These are phyloP conservation scores for Albophoma yamanashiensis DNA, from an alignment of 2,329 filamentous ascomycete species.

Conservation along the genomic window DNA sequence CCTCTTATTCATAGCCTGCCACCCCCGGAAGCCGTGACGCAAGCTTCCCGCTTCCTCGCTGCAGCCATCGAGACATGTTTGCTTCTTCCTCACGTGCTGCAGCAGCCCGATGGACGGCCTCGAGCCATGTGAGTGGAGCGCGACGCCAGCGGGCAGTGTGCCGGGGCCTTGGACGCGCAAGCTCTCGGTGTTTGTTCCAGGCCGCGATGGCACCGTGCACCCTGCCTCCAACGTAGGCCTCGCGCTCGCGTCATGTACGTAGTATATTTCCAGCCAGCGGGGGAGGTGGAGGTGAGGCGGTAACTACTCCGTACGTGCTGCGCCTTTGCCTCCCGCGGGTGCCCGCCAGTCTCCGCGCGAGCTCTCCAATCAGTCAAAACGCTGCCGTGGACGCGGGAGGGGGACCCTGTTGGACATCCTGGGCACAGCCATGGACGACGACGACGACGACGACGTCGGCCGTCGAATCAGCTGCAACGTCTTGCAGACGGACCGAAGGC, in stretches of 20 bases:
- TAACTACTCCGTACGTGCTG: neutral
- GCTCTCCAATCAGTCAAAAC: neutral
- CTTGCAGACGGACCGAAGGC: neutral
- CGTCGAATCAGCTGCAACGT: neutral
- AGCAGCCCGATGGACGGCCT: neutral
- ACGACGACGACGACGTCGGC: neutral
- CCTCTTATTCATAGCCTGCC: neutral
- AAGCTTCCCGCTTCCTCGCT: neutral
- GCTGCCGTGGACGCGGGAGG: neutral
- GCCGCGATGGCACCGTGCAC: neutral
- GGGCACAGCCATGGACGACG: neutral
- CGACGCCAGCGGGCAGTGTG: neutral
- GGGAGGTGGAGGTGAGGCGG: neutral
- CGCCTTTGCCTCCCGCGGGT: neutral
- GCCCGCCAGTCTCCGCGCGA: neutral
- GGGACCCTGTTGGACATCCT: neutral
- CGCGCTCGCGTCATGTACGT: neutral
- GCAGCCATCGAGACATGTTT: neutral
- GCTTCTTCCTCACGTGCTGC: neutral
- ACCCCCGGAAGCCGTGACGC: neutral
- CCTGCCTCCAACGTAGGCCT: neutral
- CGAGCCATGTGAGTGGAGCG: neutral
- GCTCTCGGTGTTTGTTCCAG: neutral
- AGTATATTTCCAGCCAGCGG: neutral
- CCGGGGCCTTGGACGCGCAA: neutral